Evolutionary conservation across 768 basidiomycete species (phyloP).

Genomic region (Boletus subparvulus): DNA sequence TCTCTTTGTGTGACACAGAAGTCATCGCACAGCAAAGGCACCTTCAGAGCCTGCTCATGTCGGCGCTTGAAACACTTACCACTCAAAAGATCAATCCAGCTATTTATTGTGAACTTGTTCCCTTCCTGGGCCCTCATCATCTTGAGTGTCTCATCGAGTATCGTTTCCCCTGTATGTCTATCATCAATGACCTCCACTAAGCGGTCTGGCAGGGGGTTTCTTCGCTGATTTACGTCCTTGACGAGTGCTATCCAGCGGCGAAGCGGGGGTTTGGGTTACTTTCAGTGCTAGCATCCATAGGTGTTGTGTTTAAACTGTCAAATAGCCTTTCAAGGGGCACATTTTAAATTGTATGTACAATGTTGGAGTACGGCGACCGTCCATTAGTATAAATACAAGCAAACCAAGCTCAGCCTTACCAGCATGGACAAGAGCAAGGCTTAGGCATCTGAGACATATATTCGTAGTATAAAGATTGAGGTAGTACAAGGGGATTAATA

Average conservation of each 20-base stretch:
- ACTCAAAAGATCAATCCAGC: constrained; percentile 93
- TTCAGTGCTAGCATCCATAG: too few species aligned
- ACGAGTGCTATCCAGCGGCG: constrained; percentile 90
- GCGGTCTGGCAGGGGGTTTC: constrained; percentile 76
- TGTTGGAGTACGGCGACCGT: too few species aligned
- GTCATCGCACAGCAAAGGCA: not conserved
- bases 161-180: constrained; percentile 90
- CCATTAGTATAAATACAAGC: too few species aligned
- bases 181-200: constrained; percentile 91
- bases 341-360: too few species aligned
- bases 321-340: too few species aligned
- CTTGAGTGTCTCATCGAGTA: constrained; percentile 91
- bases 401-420: too few species aligned
- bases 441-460: too few species aligned
- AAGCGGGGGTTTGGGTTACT: constrained; percentile 96
- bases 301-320: too few species aligned
- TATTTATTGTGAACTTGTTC: constrained; percentile 64
- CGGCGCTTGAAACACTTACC: constrained; percentile 46
- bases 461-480: too few species aligned
- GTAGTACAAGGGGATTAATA: too few species aligned
- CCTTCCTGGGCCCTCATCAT: constrained; percentile 86
- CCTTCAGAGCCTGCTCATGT: not conserved
- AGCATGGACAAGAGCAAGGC: too few species aligned
- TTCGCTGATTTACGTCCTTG: constrained; percentile 71
- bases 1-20: not conserved